phyloP scores from a whole-genome alignment of 2,329 filamentous ascomycete species.

The Didymosphaeria variabile region DNA sequence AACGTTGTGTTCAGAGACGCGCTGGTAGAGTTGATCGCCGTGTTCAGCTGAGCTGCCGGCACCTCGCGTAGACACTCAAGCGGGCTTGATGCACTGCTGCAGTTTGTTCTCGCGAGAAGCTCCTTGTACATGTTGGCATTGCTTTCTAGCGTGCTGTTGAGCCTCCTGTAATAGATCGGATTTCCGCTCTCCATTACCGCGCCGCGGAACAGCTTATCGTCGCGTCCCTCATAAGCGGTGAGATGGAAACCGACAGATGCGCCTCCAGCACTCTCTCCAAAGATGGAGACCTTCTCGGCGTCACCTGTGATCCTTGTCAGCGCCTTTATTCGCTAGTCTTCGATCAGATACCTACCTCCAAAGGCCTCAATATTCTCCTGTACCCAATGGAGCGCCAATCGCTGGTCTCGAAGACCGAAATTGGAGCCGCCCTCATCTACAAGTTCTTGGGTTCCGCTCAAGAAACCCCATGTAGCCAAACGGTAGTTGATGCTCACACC shows the following conservation, averaged over 20 bases:
- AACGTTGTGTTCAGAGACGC: neutral
- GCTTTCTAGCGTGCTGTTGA: slow-evolving; percentile 26
- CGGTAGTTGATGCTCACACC: slow-evolving; percentile 60
- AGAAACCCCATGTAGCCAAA: slow-evolving; percentile 69
- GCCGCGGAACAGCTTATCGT: slow-evolving; percentile 47
- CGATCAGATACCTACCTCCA: slow-evolving; percentile 47
- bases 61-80: slow-evolving; percentile 67
- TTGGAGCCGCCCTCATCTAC: slow-evolving; percentile 56
- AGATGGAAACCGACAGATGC: slow-evolving; percentile 54
- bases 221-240: slow-evolving; percentile 43
- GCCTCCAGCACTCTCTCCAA: slow-evolving; percentile 56
- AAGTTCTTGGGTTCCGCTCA: slow-evolving; percentile 54
- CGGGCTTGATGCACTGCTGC: neutral
- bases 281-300: slow-evolving; percentile 55
- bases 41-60: slow-evolving; percentile 61
- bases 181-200: slow-evolving; percentile 45
- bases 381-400: slow-evolving; percentile 58
- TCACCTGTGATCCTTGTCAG: slow-evolving; percentile 46
- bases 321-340: slow-evolving; percentile 33
- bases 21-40: slow-evolving; percentile 58
- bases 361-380: slow-evolving; percentile 55
- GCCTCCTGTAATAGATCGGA: slow-evolving; percentile 15
- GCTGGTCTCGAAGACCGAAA: slow-evolving; percentile 57
- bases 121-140: slow-evolving; percentile 31
- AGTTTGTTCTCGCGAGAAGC: slow-evolving; percentile 20